A percentile compares a stretch with the other conserved stretches of the same genome.
phyloP scores from a whole-genome alignment of 257 asterid species.

The Plantago elongata region DNA sequence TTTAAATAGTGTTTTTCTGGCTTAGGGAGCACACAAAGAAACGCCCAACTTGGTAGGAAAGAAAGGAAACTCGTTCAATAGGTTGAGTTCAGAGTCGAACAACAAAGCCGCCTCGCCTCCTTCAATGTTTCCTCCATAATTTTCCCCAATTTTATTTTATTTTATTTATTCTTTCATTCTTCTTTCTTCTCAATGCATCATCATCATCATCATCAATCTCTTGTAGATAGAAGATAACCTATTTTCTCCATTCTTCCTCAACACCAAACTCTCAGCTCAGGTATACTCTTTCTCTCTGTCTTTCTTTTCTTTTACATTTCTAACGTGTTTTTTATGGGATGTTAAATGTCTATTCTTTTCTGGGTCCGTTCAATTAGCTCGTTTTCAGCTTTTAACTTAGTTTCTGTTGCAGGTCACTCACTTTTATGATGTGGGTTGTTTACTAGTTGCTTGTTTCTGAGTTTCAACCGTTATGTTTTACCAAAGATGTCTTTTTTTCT shows the following conservation, averaged over 20 bases:
- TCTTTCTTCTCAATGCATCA: neutral
- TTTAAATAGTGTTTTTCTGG: too few species aligned
- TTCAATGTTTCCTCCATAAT: slow-evolving; percentile 20
- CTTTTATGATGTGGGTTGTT: slow-evolving; percentile 30
- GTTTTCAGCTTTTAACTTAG: slow-evolving; percentile 12
- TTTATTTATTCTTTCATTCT: slow-evolving; percentile 8
- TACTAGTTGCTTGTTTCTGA: slow-evolving; percentile 6
- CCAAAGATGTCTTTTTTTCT: too few species aligned
- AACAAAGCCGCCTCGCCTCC: slow-evolving; percentile 67
- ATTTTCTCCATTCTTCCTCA: slow-evolving; percentile 27
- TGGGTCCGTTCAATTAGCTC: slow-evolving; percentile 12
- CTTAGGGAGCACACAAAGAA: neutral
- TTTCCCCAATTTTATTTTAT: too few species aligned
- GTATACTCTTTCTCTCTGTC: slow-evolving; percentile 25
- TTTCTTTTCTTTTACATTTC: slow-evolving; percentile 1
- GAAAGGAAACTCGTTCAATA: too few species aligned
- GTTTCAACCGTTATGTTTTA: neutral
- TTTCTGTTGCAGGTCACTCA: too few species aligned
- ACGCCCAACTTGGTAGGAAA: slow-evolving; percentile 54
- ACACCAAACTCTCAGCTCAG: slow-evolving; percentile 25
- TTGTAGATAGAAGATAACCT: neutral
- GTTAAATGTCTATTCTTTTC: slow-evolving; percentile 12
- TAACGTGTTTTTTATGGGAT: slow-evolving; percentile 14
- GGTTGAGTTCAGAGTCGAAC: too few species aligned
- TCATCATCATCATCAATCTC: neutral